Percentiles rank a stretch among this genome's conserved stretches.
These are phyloP conservation scores for Diospyros kaki DNA, from an alignment of 148 eudicot species.

Conservation along the genomic window DNA sequence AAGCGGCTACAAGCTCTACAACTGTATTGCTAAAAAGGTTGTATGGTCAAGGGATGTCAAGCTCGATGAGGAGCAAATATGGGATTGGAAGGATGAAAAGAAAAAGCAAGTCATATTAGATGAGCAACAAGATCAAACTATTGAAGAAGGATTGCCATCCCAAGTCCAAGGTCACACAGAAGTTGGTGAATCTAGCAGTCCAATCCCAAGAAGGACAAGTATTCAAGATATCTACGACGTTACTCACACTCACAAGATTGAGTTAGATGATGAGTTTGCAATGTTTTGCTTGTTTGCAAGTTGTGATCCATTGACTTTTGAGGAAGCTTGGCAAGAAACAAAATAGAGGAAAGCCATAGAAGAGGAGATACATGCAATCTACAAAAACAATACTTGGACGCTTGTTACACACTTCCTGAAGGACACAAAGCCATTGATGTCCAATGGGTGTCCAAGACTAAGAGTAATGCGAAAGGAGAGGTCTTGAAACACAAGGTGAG, in stretches of 20 bases:
- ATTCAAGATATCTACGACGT: not conserved
- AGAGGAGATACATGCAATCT: no score
- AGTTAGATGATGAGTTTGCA: no score
- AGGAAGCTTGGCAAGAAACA: no score
- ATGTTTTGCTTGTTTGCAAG: not conserved
- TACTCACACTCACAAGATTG: not conserved
- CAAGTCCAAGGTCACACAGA: not conserved
- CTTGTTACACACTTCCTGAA: not conserved
- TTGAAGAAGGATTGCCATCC: not conserved
- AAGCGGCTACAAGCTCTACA: not conserved
- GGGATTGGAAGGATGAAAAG: not conserved
- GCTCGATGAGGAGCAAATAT: not conserved
- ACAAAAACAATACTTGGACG: no score
- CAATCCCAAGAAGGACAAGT: no score
- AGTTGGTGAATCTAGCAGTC: no score
- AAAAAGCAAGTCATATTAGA: no score
- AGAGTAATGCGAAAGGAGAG: not conserved
- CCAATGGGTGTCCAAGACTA: not conserved
- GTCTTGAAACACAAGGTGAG: no score
- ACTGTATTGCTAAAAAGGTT: not conserved
- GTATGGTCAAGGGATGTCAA: not conserved
- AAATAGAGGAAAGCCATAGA: no score
- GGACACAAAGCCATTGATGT: not conserved
- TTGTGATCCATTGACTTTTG: not conserved
- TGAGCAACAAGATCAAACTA: not conserved